Evolutionary conservation across 2,329 filamentous ascomycete genomes (phyloP), one percentile per base, ranked within the genome.

Genomic region (Colletotrichum gigasporum): DNA sequence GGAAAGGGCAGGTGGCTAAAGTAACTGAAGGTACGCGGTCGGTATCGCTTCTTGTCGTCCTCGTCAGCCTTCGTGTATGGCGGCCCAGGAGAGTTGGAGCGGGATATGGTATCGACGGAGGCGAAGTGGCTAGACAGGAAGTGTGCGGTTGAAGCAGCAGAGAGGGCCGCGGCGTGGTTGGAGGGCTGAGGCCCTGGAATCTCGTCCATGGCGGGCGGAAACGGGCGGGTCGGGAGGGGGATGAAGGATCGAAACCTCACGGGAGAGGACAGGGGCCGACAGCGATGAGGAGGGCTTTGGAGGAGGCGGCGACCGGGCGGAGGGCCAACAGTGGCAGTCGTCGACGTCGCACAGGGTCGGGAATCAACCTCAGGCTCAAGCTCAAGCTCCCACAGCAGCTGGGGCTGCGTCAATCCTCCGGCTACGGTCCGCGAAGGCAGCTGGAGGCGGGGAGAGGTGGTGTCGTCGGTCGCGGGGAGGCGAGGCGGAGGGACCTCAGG

Each of bases 1-100:
- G 89, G 80, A 75, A 98, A 99, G 34, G 96, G 96, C 52, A 99
- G 87, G 74, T 96, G 91, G 70, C 90, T 86, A 76, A 94, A 93
- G 82, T 99, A 99, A 65, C 93, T 93, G 76, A 96, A 99, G 26
- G 96, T 97, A 67, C 96, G 89, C 34, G 93, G 93, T 53, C 95
- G 90, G 75, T 94, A 92, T 69, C 91, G 84, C 75, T 86, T 87
- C 75, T 83, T 83, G 73, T 86, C 81, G 66, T 85, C 79, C 67
- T 85, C 83, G 68, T 82, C 78, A 35, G 76, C 71, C 70, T 81
- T 79, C 34, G 80, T 78, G 71, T 83, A 86, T 69, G 85, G 86
- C 70, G 85, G 79, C 67, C 93, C 93, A 3, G 94, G 94, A 2
- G 94, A 95, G 42, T 94, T 96, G 37, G 93, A 92, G 74, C 94